phyloP scores from a whole-genome alignment of 306 rosid genomes.

The Luffa acutangula region DNA sequence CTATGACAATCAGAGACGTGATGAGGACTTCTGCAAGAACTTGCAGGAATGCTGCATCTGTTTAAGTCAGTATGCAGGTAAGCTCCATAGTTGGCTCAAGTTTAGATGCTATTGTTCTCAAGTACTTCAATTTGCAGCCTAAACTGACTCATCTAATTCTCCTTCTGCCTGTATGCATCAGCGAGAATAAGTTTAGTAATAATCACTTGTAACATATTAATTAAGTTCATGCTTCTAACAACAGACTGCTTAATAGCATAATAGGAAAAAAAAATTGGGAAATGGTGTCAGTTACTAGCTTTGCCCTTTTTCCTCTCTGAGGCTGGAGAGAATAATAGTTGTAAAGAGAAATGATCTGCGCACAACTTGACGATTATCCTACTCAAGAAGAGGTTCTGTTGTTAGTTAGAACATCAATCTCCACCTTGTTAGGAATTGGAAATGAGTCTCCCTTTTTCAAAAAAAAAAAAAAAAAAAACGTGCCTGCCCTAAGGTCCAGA shows the following conservation, averaged over 20 bases:
- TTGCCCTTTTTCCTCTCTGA: background rate
- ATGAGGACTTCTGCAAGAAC: constrained; percentile 47
- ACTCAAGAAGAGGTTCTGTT: background rate
- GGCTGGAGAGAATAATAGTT: background rate
- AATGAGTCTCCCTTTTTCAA: background rate
- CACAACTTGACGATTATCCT: background rate
- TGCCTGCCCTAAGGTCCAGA: too few relatives aligned
- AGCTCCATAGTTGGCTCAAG: constrained; percentile 9
- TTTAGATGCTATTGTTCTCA: background rate
- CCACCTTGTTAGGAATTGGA: background rate
- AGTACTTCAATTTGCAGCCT: background rate
- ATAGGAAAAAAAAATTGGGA: background rate
- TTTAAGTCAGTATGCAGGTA: constrained; percentile 68
- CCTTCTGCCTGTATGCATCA: background rate
- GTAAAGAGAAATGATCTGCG: background rate
- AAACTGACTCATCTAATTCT: background rate
- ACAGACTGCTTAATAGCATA: background rate
- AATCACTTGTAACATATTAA: background rate
- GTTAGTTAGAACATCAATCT: background rate
- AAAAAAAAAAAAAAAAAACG: too few relatives aligned
- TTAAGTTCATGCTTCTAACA: background rate
- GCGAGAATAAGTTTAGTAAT: background rate
- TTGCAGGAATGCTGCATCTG: constrained; percentile 75
- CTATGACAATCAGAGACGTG: constrained; percentile 50
- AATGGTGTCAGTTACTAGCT: background rate